Percentiles rank a stretch among this genome's conserved stretches.
Evolutionary conservation across 2,329 filamentous ascomycete species (phyloP).

Genomic region (Achaetomium macrosporum): DNA sequence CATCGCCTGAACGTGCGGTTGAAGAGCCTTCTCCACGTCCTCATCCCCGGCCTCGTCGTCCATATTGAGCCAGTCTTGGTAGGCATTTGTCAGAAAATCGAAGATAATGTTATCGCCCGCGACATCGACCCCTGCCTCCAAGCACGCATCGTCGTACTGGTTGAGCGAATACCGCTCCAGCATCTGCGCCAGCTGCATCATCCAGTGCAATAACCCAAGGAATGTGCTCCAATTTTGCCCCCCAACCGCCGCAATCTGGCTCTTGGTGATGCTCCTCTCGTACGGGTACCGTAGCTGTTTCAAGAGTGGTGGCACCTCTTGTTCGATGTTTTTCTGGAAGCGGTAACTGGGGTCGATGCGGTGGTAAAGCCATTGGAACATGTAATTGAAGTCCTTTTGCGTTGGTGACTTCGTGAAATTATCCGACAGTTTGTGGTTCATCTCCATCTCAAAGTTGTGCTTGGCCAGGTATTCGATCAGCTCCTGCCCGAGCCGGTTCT

Average conservation of each 20-base stretch:
- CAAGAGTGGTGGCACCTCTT: constrained; percentile 85
- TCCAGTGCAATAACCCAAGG: constrained; percentile 90
- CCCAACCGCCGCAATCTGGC: constrained; percentile 87
- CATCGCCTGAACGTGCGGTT: constrained; percentile 84
- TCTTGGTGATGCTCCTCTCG: constrained; percentile 93
- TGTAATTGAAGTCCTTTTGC: constrained; percentile 95
- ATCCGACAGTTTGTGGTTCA: constrained; percentile 86
- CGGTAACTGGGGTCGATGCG: constrained; percentile 90
- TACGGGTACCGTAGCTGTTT: constrained; percentile 94
- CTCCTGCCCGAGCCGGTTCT: constrained; percentile 79
- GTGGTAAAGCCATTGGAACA: constrained; percentile 97
- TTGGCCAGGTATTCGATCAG: constrained; percentile 85
- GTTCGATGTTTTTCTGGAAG: constrained; percentile 91
- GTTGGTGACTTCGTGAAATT: constrained; percentile 92
- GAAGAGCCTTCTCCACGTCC: constrained; percentile 70
- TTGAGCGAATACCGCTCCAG: constrained; percentile 74
- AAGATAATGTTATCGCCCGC: constrained; percentile 90
- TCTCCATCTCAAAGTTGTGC: constrained; percentile 96
- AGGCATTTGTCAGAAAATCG: constrained; percentile 81
- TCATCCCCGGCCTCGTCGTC: constrained; percentile 84
- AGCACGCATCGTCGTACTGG: constrained; percentile 83
- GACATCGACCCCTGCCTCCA: constrained; percentile 82
- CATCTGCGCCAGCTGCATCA: constrained; percentile 97
- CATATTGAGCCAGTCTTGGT: constrained; percentile 89
- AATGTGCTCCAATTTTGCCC: constrained; percentile 97